These are phyloP conservation scores for Dendrocalamus sinicus DNA, from an alignment of 176 grass and related monocot species.

Conservation along the genomic window DNA sequence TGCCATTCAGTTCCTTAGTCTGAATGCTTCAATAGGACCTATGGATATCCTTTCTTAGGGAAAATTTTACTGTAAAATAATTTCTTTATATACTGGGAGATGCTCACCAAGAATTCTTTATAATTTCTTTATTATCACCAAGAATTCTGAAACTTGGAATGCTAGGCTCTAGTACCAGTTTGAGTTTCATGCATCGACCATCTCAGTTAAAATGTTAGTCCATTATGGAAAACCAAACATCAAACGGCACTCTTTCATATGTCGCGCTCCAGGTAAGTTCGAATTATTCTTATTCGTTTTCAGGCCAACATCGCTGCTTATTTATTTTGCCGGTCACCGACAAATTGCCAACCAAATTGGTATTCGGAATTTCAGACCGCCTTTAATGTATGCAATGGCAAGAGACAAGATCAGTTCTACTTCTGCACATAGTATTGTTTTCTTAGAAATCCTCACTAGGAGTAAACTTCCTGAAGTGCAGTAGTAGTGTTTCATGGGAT, in stretches of 20 bases:
- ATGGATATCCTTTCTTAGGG: neutral
- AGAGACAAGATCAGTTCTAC: neutral
- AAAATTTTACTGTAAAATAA: neutral
- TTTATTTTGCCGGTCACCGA: conserved; percentile 26
- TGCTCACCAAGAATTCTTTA: neutral
- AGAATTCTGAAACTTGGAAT: neutral
- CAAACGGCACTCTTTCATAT: neutral
- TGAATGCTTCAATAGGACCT: conserved; percentile 3
- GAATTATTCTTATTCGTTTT: neutral
- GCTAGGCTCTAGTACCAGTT: neutral
- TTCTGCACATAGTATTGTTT: conserved; percentile 11
- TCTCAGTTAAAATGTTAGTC: neutral
- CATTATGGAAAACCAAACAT: neutral
- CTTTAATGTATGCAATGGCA: conserved; percentile 20
- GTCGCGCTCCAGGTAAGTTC: neutral
- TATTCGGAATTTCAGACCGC: conserved; percentile 16
- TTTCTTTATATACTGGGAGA: neutral
- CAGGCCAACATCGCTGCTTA: neutral
- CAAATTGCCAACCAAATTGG: conserved; percentile 10
- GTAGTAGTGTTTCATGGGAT: conserved; percentile 12
- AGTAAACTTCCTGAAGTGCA: conserved; percentile 13
- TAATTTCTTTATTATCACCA: too few species aligned
- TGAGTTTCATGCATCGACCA: neutral
- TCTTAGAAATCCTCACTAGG: conserved; percentile 18
- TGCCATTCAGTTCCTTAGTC: conserved; percentile 12